phyloP scores from a whole-genome alignment of 768 basidiomycete genomes.

The Daedalea quercina region DNA sequence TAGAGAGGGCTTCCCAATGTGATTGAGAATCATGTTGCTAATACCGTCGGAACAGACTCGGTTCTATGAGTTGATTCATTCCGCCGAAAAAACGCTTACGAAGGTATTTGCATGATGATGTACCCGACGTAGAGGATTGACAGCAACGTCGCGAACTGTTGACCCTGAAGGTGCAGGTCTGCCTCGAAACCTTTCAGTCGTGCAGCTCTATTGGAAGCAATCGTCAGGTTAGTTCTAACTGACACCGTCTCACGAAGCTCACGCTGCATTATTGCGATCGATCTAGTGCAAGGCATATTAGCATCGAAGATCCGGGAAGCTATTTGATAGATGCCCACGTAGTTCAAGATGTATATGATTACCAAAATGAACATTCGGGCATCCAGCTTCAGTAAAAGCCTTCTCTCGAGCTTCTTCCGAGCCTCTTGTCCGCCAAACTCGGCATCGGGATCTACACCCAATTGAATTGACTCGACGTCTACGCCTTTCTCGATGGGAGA shows the following conservation, averaged over 20 bases:
- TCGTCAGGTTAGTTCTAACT: too few species aligned
- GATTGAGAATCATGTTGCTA: slow-evolving; percentile 67
- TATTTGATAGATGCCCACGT: slow-evolving; percentile 24
- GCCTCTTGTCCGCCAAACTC: slow-evolving; percentile 32
- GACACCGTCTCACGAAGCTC: slow-evolving; percentile 12
- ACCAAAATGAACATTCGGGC: slow-evolving; percentile 38
- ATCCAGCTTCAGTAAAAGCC: slow-evolving; percentile 37
- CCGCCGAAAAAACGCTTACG: slow-evolving; percentile 43
- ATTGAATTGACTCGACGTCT: slow-evolving; percentile 3
- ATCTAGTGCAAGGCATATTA: slow-evolving; percentile 31
- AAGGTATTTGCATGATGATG: slow-evolving; percentile 75
- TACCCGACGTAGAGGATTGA: slow-evolving; percentile 68
- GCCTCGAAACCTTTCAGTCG: slow-evolving; percentile 64
- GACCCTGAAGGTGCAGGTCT: slow-evolving; percentile 57
- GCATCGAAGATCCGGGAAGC: too few species aligned
- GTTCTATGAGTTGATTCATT: not conserved
- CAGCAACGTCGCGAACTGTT: slow-evolving; percentile 61
- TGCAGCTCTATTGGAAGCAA: slow-evolving; percentile 44
- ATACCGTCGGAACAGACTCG: not conserved
- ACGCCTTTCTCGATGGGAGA: not conserved
- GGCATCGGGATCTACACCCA: slow-evolving; percentile 17
- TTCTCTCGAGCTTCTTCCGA: slow-evolving; percentile 33
- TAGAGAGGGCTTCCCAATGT: slow-evolving; percentile 60
- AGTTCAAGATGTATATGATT: slow-evolving; percentile 41
- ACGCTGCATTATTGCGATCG: slow-evolving; percentile 70